Conservation (phyloP, 2,329 filamentous ascomycete species). For the Ophiostoma quercus region DNA sequence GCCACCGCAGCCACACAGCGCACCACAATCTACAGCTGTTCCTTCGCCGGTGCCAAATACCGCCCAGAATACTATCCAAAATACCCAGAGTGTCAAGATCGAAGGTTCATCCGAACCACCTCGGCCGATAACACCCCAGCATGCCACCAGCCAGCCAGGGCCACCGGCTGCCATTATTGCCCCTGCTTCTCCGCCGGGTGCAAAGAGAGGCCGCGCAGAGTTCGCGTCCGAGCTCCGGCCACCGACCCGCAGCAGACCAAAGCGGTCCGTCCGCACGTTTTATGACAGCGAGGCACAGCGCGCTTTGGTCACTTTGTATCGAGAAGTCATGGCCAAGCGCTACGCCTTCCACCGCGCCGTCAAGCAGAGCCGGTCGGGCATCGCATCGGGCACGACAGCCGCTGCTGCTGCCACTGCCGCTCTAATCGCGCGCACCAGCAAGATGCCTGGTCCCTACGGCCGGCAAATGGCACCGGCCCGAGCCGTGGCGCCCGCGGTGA, state of each 20-base stretch:
- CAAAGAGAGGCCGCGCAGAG: constrained; percentile 25
- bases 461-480: background rate
- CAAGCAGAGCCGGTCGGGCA: constrained; percentile 13
- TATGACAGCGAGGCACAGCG: constrained; percentile 25
- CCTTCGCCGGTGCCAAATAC: background rate
- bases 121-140: background rate
- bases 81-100: background rate
- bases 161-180: background rate
- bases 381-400: background rate
- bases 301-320: constrained; percentile 18
- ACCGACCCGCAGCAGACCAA: constrained; percentile 21
- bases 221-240: constrained; percentile 26
- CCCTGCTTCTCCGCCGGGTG: constrained; percentile 21
- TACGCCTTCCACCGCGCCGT: constrained; percentile 26
- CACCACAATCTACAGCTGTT: background rate
- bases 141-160: background rate
- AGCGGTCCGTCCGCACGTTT: constrained; percentile 11
- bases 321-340: constrained; percentile 25
- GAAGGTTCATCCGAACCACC: background rate
- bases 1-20: background rate
- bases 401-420: constrained; percentile 17
- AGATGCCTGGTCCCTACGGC: background rate
- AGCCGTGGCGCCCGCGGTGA: background rate
- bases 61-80: background rate
- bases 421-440: background rate